phyloP scores from a whole-genome alignment of 1,284 basidiomycete genomes.

The Microbotryum violaceum region DNA sequence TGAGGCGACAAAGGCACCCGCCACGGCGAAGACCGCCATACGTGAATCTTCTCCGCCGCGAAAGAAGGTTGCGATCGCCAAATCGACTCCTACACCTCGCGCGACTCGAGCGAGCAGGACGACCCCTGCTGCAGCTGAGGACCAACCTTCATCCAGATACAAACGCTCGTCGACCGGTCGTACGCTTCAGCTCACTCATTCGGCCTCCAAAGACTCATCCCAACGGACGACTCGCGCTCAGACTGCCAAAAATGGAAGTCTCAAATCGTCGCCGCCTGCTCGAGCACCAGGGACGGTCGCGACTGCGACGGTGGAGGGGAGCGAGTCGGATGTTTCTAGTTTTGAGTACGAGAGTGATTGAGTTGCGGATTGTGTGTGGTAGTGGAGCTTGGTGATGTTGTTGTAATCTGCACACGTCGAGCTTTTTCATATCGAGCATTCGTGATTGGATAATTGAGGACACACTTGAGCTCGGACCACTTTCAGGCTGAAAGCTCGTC shows the following conservation, averaged over 20 bases:
- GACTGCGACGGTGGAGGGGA: background rate
- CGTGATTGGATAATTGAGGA: background rate
- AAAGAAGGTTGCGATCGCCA: too few species aligned
- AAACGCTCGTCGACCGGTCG: background rate
- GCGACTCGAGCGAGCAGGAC: background rate
- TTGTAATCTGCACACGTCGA: background rate
- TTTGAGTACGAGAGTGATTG: slow-evolving; percentile 24
- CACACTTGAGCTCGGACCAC: too few species aligned
- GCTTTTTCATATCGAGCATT: background rate
- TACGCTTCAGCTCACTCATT: background rate
- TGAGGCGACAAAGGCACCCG: too few species aligned
- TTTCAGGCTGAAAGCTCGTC: too few species aligned
- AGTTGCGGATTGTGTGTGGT: too few species aligned
- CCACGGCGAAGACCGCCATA: too few species aligned
- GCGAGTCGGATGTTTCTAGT: slow-evolving; percentile 5
- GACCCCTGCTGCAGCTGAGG: background rate
- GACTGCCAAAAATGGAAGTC: too few species aligned
- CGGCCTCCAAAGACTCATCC: too few species aligned
- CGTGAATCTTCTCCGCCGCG: too few species aligned
- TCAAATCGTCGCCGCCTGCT: background rate
- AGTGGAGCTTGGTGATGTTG: too few species aligned
- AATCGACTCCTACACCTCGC: too few species aligned
- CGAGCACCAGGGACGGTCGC: background rate
- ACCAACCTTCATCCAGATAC: background rate
- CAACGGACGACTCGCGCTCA: too few species aligned